These are phyloP conservation scores for Xylaria sp. DNA, from an alignment of 2,329 filamentous ascomycete genomes.

Conservation along the genomic window DNA sequence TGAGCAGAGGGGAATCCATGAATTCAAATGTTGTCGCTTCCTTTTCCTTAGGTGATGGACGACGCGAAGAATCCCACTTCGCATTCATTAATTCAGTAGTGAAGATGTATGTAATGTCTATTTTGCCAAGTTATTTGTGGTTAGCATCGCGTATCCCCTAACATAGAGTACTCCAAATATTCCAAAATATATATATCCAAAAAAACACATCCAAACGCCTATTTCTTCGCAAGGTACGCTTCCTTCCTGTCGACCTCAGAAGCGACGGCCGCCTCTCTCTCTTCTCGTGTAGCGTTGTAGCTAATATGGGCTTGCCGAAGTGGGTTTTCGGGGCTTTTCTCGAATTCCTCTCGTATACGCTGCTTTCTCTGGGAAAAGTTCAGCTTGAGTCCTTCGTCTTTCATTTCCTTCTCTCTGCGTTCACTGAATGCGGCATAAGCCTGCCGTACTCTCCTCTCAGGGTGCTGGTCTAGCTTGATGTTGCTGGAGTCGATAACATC, in stretches of 20 bases:
- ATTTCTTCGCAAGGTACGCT: conserved; percentile 45
- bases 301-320: conserved; percentile 82
- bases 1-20: not conserved
- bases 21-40: not conserved
- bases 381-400: conserved; percentile 80
- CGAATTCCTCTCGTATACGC: conserved; percentile 73
- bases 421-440: conserved; percentile 87
- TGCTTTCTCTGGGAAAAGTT: not conserved
- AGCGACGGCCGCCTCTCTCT: conserved; percentile 73
- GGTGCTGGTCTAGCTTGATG: conserved; percentile 78
- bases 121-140: not conserved
- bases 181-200: too few relatives aligned
- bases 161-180: not conserved
- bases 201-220: not conserved
- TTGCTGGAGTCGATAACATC: conserved; percentile 62
- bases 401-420: conserved; percentile 79
- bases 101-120: not conserved
- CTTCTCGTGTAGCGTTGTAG: conserved; percentile 84
- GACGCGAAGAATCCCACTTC: not conserved
- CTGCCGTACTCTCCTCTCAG: conserved; percentile 81
- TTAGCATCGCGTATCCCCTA: not conserved
- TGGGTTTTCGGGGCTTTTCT: conserved; percentile 93
- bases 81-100: not conserved
- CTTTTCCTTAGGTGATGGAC: not conserved
- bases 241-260: conserved; percentile 81